phyloP scores from a whole-genome alignment of 1,284 basidiomycete species.

The Psilocybe mexicana region DNA sequence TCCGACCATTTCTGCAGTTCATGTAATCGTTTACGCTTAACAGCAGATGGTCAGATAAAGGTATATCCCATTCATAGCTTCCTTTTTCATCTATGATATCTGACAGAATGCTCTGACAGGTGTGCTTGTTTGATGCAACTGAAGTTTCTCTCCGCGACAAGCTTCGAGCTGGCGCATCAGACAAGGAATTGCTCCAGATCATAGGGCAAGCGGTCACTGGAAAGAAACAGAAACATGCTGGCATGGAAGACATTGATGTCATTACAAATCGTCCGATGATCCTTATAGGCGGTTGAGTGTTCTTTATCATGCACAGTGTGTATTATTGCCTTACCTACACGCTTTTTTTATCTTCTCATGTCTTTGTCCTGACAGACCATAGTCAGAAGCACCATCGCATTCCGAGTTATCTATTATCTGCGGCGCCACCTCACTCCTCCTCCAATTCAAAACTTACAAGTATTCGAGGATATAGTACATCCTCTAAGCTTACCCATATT shows the following conservation, averaged over 20 bases:
- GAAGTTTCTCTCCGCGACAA: constrained; percentile 82
- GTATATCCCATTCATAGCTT: constrained; percentile 35
- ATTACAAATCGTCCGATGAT: constrained; percentile 86
- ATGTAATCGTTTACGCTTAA: constrained; percentile 83
- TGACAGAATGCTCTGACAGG: constrained; percentile 43
- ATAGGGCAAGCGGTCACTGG: constrained; percentile 69
- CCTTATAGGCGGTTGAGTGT: constrained; percentile 83
- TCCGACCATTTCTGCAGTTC: constrained; percentile 89
- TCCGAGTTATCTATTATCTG: not conserved
- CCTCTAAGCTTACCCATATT: constrained; percentile 63
- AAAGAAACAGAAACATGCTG: constrained; percentile 85
- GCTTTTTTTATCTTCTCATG: constrained; percentile 13
- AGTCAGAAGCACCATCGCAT: not conserved
- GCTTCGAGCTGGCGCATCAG: constrained; percentile 63
- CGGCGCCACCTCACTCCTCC: not conserved
- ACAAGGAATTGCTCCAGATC: constrained; percentile 63
- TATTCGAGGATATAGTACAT: constrained; percentile 24
- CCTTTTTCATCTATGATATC: not conserved
- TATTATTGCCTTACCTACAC: constrained; percentile 7
- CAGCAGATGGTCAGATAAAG: constrained; percentile 90
- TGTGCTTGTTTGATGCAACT: constrained; percentile 85
- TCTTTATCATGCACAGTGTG: constrained; percentile 19
- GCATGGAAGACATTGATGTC: constrained; percentile 80
- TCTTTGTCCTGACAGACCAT: constrained; percentile 11
- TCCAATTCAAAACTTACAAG: not conserved